Base-by-base conservation (phyloP, 805 yeast genomes). In the Candida jianshihensis region DNA sequence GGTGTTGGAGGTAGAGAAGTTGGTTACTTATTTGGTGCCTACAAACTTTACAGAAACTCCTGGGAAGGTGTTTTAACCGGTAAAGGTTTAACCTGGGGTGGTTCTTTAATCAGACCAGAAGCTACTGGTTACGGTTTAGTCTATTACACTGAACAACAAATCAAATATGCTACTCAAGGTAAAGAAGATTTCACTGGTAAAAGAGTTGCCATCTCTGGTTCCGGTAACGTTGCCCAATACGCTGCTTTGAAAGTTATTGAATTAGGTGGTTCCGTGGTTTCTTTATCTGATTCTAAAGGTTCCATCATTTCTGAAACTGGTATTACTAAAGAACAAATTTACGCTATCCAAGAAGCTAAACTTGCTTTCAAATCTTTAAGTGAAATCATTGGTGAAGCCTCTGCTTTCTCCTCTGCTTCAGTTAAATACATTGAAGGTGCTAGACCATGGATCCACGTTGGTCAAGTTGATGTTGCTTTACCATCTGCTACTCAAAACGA, bases 401-500 rank as follows among this genome's bases (percentile, higher is more conserved):
- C 75, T 39, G 70, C 77, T 39, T 81, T 81, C 73, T 64, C 78
- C 35, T 68, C 68, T 37, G 56, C 59, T 49, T 61, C 71, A 54
- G 76, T 85, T 63, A 79, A 81, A 67, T 92, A 87, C 80, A 68
- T 85, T 54, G 81, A 84, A 33, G 96, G 94, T 66, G 95, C 82
- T 46, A 83, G 98, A 63, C 98, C 98, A 64, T 90, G 98, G 98
- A 66, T 77, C 51, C 81, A 81, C 62, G 92, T 81, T 51, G 95
- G 94, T 55, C 70, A 80, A 64, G 89, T 87, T 51, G 97, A 90
- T 65, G 79, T 90, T 67, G 98, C 97, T 35, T 75, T 90, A 59
- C 98, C 98, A 60, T 86, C 85, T 70, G 98, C 98, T 45, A 90
- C 98, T 44, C 98, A 90, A 71, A 90, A 90, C 70, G 98, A 90